A percentile compares a stretch with the other conserved stretches of the same genome.
Evolutionary conservation across 1,139 yeast species (phyloP).

Genomic region (Geotrichum aggregatum): DNA sequence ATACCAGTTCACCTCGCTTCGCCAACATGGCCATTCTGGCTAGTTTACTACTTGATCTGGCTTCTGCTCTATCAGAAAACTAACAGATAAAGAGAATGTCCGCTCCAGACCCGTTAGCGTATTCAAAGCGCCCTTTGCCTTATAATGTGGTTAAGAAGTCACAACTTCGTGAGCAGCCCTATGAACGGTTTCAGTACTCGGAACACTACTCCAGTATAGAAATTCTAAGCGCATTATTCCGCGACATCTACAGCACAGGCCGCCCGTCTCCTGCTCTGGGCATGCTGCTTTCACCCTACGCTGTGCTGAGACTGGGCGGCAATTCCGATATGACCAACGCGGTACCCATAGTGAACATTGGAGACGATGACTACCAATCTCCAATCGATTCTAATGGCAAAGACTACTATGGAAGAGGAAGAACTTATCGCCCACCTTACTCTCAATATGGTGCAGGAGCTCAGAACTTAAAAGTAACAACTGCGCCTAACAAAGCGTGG

Average conservation of each 20-base stretch:
- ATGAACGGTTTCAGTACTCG: not conserved
- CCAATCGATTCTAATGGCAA: not conserved
- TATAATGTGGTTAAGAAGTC: not conserved
- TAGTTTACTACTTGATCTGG: too few relatives aligned
- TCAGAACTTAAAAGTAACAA: not conserved
- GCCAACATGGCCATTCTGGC: too few relatives aligned
- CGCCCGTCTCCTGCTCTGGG: conserved; percentile 14
- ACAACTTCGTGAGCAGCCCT: not conserved
- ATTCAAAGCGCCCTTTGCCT: too few relatives aligned
- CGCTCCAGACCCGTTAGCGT: too few relatives aligned
- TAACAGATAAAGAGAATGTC: too few relatives aligned
- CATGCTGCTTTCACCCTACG: conserved; percentile 15
- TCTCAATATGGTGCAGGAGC: not conserved
- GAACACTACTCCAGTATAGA: conserved; percentile 4
- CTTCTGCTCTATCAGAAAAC: too few relatives aligned
- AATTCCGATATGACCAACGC: conserved; percentile 14
- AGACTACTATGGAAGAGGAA: not conserved
- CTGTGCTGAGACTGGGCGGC: conserved; percentile 16
- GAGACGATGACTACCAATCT: not conserved
- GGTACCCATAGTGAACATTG: conserved; percentile 6
- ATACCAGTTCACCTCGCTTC: too few relatives aligned
- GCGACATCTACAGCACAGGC: conserved; percentile 13
- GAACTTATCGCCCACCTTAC: conserved; percentile 4
- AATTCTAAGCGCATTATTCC: conserved; percentile 13
- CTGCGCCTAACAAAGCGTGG: conserved; percentile 13